A percentile compares a stretch with the other conserved stretches of the same genome.
Evolutionary conservation across 306 rosid genomes (phyloP).

Genomic region (Carpinus viminea): DNA sequence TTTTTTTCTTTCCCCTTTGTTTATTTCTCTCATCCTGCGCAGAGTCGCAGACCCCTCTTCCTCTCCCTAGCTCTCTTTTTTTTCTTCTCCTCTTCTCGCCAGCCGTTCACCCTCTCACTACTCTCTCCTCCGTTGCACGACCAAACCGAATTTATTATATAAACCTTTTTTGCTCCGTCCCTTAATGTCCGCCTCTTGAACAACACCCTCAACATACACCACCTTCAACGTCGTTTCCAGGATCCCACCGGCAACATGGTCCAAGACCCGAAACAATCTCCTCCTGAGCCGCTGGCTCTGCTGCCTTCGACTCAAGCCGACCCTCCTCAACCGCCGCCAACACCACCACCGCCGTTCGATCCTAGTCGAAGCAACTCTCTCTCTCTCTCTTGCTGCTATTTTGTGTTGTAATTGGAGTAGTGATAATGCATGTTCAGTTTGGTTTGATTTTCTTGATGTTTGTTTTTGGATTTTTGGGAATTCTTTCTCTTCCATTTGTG

Average conservation of each 20-base stretch:
- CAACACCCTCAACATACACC: not conserved
- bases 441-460: not conserved
- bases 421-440: too few relatives aligned
- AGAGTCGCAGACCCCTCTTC: too few relatives aligned
- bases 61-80: too few relatives aligned
- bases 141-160: too few relatives aligned
- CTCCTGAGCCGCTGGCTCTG: conserved; percentile 6
- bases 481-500: not conserved
- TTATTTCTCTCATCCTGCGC: too few relatives aligned
- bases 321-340: conserved; percentile 11
- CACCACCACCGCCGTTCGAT: conserved; percentile 49
- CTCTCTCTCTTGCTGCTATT: not conserved
- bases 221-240: not conserved
- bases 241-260: not conserved
- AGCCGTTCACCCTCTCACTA: too few relatives aligned
- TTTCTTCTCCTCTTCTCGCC: too few relatives aligned
- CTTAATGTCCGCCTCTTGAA: not conserved
- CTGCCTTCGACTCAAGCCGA: not conserved
- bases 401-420: too few relatives aligned
- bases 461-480: not conserved
- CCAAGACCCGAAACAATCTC: conserved; percentile 18
- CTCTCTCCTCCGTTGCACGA: too few relatives aligned
- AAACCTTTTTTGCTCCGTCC: not conserved
- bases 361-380: conserved; percentile 57
- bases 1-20: too few relatives aligned